A percentile compares a stretch with the other conserved stretches of the same genome.
Evolutionary conservation across 2,329 filamentous ascomycete species (phyloP).

Genomic region (Cytospora piceae): DNA sequence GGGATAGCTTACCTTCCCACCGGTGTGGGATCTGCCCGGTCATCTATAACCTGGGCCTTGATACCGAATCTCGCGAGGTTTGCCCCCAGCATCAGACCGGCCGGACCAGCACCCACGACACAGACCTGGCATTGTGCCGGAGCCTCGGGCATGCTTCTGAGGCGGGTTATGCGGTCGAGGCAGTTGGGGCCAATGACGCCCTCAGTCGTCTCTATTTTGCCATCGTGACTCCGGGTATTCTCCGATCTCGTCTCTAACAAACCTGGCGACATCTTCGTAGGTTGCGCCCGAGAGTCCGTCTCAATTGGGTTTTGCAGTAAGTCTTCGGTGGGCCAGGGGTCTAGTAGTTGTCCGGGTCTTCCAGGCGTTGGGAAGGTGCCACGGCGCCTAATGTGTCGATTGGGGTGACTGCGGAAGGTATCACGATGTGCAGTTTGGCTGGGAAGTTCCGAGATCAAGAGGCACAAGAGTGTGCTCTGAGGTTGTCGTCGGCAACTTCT

Average conservation of each 20-base stretch:
- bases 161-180: constrained; percentile 52
- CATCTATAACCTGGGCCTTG: constrained; percentile 60
- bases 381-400: constrained; percentile 1
- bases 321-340: constrained; percentile 2
- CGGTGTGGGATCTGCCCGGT: constrained; percentile 58
- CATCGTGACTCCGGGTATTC: constrained; percentile 29
- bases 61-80: constrained; percentile 63
- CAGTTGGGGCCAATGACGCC: constrained; percentile 36
- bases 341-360: not conserved
- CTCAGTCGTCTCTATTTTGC: constrained; percentile 28
- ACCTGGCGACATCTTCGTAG: constrained; percentile 28
- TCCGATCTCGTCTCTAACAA: constrained; percentile 26
- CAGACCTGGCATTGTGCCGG: constrained; percentile 52
- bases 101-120: constrained; percentile 54
- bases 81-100: constrained; percentile 54
- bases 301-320: not conserved
- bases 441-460: not conserved
- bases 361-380: not conserved
- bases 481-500: not conserved
- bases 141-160: constrained; percentile 53
- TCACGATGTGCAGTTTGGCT: constrained; percentile 3
- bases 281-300: constrained; percentile 3
- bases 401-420: not conserved
- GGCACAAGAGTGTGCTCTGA: not conserved
- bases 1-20: constrained; percentile 39